Evolutionary conservation across 306 rosid genomes (phyloP), one percentile per base, ranked within the genome.

Genomic region (Ochetophila trinervis): DNA sequence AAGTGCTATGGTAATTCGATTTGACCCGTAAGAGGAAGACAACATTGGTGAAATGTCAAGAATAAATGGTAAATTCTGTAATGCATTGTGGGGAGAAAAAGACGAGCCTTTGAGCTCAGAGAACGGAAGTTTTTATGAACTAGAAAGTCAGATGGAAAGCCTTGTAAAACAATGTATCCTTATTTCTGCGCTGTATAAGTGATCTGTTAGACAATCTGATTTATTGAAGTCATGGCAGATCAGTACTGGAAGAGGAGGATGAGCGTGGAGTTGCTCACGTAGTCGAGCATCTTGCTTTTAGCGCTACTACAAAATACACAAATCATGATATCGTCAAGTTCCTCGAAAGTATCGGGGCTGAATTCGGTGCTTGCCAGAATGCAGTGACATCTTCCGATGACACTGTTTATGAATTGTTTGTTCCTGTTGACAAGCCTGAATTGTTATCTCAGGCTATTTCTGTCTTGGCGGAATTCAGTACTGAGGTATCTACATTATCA

Each of bases 181-280:
- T 4, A 27, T 27, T 13, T 8, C 5, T 56, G 7, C 12, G 30
- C n/a, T 12, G 18, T 70, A 4, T 40, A n/a, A 30, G 40, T 58
- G 22, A 51, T 53, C 67, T 48, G n/a, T 65, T 62, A 74, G 49
- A 62, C 78, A 70, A 54, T 67, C 74, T 76, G 73, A 68, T 57
- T 53, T 71, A 72, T 63, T 59, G 69, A 68, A 30, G 67, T 82
- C 23, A 65, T 72, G 82, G 80, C 96, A 92, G 98, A 76, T 92
- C 96, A 82, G 93, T 92, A 80, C 78, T 89, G 66, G 98, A 92
- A 79, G 98, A 92, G 78, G 98, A 92, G 56, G 91, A 87, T 42
- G 95, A 92, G 56, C 96, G 98, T 12, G 98, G 98, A 74, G 93
- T 92, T 74, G 96, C 96, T 63, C 98, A 92, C 85, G 82, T 92